Evolutionary conservation across 805 yeast species (phyloP).

Genomic region (Zygoascus biomembranicola): DNA sequence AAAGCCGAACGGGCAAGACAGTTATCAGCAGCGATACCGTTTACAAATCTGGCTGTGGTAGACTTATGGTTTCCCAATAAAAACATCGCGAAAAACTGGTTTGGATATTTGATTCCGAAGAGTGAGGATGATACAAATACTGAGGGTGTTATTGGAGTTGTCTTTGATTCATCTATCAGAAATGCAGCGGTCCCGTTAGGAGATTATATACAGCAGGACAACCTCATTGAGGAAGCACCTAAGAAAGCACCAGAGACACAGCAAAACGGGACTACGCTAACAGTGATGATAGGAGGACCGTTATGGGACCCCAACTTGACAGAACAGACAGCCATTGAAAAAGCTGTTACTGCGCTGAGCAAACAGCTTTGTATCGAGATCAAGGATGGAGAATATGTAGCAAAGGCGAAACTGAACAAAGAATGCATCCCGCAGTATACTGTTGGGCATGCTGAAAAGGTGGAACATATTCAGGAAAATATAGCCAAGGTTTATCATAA

Average conservation of each 20-base stretch:
- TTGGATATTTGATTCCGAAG: conserved; percentile 82
- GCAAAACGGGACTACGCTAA: conserved; percentile 54
- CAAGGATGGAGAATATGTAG: conserved; percentile 22
- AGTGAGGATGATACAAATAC: conserved; percentile 36
- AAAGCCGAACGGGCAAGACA: conserved; percentile 7
- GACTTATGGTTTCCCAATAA: conserved; percentile 52
- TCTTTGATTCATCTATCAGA: conserved; percentile 83
- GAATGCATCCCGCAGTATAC: conserved; percentile 74
- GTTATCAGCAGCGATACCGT: conserved; percentile 41
- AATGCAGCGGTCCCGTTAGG: conserved; percentile 36
- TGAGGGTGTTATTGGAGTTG: conserved; percentile 68
- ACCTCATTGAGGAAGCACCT: not conserved
- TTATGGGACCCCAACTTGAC: conserved; percentile 30
- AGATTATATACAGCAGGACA: conserved; percentile 2
- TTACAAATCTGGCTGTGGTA: conserved; percentile 50
- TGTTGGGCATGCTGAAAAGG: conserved; percentile 54
- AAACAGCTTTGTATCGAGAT: conserved; percentile 32
- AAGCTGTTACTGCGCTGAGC: conserved; percentile 33
- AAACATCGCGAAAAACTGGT: conserved; percentile 47
- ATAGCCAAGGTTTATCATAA: conserved; percentile 32
- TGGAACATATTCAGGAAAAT: conserved; percentile 29
- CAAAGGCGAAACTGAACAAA: conserved; percentile 36
- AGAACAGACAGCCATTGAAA: conserved; percentile 19
- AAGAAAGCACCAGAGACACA: not conserved
- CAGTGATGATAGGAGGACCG: conserved; percentile 90